phyloP scores from a whole-genome alignment of 1,284 basidiomycete genomes.

The Paramarasmius palmivorus region DNA sequence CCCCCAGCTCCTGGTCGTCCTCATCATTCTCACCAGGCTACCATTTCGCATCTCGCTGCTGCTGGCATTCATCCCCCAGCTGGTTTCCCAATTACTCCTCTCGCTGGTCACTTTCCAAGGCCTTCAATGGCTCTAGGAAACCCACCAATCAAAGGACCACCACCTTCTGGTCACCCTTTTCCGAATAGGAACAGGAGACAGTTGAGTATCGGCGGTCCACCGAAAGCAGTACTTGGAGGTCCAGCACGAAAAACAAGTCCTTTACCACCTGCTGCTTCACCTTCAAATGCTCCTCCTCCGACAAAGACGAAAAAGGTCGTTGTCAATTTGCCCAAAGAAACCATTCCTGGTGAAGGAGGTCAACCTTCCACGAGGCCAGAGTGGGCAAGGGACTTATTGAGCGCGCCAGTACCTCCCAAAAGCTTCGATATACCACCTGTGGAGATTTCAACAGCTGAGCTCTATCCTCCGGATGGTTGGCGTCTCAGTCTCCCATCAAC shows the following conservation, averaged over 20 bases:
- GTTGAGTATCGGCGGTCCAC: conserved; percentile 77
- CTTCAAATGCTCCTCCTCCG: conserved; percentile 22
- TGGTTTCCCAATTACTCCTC: conserved; percentile 60
- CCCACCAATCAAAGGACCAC: conserved; percentile 23
- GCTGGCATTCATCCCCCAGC: conserved; percentile 58
- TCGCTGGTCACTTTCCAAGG: conserved; percentile 57
- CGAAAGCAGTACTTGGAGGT: conserved; percentile 78
- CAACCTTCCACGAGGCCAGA: conserved; percentile 43
- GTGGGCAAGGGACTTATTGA: conserved; percentile 66
- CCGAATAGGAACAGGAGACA: conserved; percentile 57
- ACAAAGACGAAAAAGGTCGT: conserved; percentile 64
- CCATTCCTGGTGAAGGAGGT: conserved; percentile 43
- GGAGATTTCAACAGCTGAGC: conserved; percentile 52
- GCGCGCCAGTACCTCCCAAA: conserved; percentile 38
- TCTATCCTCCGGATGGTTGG: conserved; percentile 64
- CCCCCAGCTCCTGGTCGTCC: conserved; percentile 55
- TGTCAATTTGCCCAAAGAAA: conserved; percentile 75
- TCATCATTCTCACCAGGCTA: conserved; percentile 49
- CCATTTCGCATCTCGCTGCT: conserved; percentile 58
- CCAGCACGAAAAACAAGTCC: conserved; percentile 74
- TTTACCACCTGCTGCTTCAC: conserved; percentile 41
- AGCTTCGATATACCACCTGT: conserved; percentile 39
- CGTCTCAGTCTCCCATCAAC: conserved; percentile 56
- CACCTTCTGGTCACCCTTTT: conserved; percentile 46
- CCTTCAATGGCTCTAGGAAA: conserved; percentile 48